A percentile compares a stretch with the other conserved stretches of the same genome.
Evolutionary conservation across 352 stramenopile genomes (phyloP).

Genomic region (Phytophthora sansomeana): DNA sequence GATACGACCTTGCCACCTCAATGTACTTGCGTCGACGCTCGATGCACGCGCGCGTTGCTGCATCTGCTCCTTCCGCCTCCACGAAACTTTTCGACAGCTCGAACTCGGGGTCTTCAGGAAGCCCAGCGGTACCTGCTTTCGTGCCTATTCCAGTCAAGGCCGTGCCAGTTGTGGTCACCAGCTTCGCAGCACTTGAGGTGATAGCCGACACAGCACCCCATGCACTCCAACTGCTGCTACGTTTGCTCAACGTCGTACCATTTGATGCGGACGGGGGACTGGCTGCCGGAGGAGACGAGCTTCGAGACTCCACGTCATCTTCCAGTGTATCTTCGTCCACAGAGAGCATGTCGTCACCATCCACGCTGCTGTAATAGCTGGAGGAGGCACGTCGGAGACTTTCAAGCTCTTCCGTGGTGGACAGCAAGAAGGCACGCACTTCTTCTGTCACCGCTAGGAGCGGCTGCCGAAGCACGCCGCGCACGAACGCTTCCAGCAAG

Average conservation of each 20-base stretch:
- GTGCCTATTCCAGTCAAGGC: constrained; percentile 54
- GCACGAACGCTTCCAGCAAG: constrained; percentile 79
- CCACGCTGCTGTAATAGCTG: constrained; percentile 48
- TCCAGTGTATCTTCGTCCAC: constrained; percentile 47
- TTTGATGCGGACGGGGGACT: constrained; percentile 32
- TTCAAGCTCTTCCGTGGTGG: constrained; percentile 85
- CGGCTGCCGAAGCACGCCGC: constrained; percentile 74
- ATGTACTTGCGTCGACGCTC: constrained; percentile 72
- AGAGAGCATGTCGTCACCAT: constrained; percentile 52
- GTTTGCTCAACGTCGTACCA: constrained; percentile 27
- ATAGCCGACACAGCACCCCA: constrained; percentile 80
- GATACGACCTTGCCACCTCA: constrained; percentile 69
- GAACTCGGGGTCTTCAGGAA: constrained; percentile 31
- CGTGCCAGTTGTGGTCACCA: constrained; percentile 75
- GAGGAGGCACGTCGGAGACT: constrained; percentile 61
- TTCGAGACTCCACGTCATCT: constrained; percentile 40
- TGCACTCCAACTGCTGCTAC: constrained; percentile 58
- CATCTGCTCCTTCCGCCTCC: constrained; percentile 34
- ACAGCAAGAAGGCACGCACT: constrained; percentile 77
- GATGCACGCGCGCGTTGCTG: constrained; percentile 33
- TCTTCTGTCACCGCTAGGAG: constrained; percentile 74
- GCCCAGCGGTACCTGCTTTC: constrained; percentile 38
- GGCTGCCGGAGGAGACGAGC: constrained; percentile 23
- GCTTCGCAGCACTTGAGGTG: constrained; percentile 77
- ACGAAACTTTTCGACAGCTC: constrained; percentile 73